Evolutionary conservation across 202 grass and related monocot species (phyloP), one percentile per base, ranked within the genome.

Genomic region (Zoysia matrella): DNA sequence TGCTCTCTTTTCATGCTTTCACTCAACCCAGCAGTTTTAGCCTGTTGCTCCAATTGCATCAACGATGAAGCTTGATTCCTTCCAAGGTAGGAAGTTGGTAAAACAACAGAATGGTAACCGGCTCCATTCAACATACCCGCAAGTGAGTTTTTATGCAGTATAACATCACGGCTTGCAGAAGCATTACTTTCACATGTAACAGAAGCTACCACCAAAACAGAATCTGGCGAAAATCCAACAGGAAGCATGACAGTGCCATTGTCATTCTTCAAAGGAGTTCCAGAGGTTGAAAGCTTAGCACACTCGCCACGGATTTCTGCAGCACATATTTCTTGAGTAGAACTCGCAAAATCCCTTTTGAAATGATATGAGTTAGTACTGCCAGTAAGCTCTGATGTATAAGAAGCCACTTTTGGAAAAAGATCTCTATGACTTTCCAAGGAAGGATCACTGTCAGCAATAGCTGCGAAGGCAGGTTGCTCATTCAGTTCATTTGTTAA

Each of bases 191-290:
- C 88, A 82, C 67, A 71, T 47, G 83, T 83, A 87, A 84, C 85
- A 79, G 81, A 91, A 63, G 82, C 84, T 56, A 84, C 68, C 56
- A 91, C 90, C 65, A 85, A 70, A 89, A 94, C 84, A 84, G 93
- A 99, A 74, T 96, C 97, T 0, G 97, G 97, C 0, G 93, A 99
- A 67, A 92, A 99, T 69, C 86, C 93, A 64, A 92, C 85, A 86
- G 89, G 83, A 4, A 77, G 57, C 78, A 78, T 52, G 4, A 55
- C 71, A 47, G 56, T 82, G 22, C 77, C 67, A 68, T 80, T 82
- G 39, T 48, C 56, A 47, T 87, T 90, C 60, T 47, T 69, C 10
- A 81, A 73, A 73, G 85, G 79, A 70, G 78, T 64, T 86, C 88
- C 79, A 47, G 79, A 82, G 60, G 76, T 86, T 75, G 84, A 88